Evolutionary conservation across 1,284 basidiomycete species (phyloP), one percentile per base, ranked within the genome.

Genomic region (Ceraceosorus bombacis): DNA sequence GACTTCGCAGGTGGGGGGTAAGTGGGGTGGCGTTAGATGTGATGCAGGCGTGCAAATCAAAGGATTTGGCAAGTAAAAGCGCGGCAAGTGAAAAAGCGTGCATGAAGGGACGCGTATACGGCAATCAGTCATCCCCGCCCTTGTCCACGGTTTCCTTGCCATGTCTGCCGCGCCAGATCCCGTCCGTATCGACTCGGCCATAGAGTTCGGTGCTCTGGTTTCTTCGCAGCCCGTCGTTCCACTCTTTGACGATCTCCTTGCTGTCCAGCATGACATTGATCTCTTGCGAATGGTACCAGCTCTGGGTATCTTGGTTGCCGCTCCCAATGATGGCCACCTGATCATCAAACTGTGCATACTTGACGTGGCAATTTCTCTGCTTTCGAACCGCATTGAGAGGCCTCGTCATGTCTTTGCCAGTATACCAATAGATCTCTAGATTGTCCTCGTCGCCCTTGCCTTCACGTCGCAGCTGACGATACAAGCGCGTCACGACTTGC

Each of bases 201-300:
- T 86, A 86, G 53, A 83, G 72, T 63, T 83, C 81, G 17, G 87
- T 88, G 72, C 86, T 86, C 79, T 89, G 86, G 75, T 88, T 87
- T 27, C 82, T 78, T 38, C 83, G 72, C 15, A 89, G 80, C 1
- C 83, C 83, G 52, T 83, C 81, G 76, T 84, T 82, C 84, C 87
- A 86, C 65, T 86, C 85, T 46, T 74, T 68, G 49, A 86, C 84
- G 56, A 87, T 81, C 60, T 81, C 79, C 40, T 80, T 72, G 27
- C 81, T 83, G 74, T 89, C 87, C 54, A 89, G 81, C 82, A 89
- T 84, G 60, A 88, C 80, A 73, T 89, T 88, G 70, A 86, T 83
- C 73, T 89, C 88, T 67, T 87, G 85, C 49, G 83, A 85, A 77
- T 89, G 88, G 81, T 84, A 88, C 85, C 87, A 88, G 13, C 82